Evolutionary conservation across 2,329 filamentous ascomycete genomes (phyloP).

Genomic region (Botrytis porri): DNA sequence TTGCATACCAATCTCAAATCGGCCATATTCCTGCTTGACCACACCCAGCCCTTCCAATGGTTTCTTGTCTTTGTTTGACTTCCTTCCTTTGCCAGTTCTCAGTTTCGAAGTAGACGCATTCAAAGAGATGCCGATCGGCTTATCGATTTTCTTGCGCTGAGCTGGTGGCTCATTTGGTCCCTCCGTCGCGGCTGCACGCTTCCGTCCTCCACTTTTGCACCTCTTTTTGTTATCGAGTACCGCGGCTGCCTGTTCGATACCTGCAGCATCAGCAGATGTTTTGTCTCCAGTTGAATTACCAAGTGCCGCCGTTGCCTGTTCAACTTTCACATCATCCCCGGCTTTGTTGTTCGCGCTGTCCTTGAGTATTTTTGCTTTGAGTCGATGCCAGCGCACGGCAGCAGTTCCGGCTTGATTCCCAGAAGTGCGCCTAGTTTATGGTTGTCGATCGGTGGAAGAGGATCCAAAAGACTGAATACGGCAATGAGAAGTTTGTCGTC

Average conservation of each 20-base stretch:
- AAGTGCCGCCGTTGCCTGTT: not conserved
- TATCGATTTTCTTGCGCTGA: not conserved
- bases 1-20: not conserved
- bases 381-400: not conserved
- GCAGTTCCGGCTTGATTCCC: not conserved
- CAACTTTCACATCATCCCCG: not conserved
- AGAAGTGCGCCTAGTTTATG: not conserved
- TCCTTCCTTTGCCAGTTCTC: not conserved
- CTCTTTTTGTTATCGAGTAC: not conserved
- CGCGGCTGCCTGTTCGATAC: not conserved
- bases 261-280: not conserved
- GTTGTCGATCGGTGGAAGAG: not conserved
- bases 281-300: not conserved
- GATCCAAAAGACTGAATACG: not conserved
- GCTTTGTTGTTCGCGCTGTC: not conserved
- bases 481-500: not conserved
- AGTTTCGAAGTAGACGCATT: not conserved
- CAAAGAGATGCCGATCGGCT: not conserved
- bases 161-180: not conserved
- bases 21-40: not conserved
- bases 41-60: not conserved
- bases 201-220: not conserved
- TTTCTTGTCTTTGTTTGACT: not conserved
- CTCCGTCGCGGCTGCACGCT: not conserved
- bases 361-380: not conserved